These are phyloP conservation scores for Xylaria bambusicola DNA, from an alignment of 495 filamentous ascomycete species.

Conservation along the genomic window DNA sequence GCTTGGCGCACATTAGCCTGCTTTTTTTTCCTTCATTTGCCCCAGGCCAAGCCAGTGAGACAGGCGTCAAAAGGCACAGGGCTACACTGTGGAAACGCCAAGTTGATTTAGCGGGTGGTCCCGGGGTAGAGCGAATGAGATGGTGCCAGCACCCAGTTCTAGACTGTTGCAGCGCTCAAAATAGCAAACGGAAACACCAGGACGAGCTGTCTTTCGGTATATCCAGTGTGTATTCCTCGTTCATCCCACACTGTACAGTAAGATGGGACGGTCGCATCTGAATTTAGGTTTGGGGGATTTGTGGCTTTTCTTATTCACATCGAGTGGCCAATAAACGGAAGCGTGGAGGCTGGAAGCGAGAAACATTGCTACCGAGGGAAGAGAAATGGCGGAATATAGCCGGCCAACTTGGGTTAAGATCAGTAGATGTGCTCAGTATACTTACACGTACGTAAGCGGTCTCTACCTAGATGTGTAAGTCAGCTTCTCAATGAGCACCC, in stretches of 20 bases:
- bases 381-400: neutral
- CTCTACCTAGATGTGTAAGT: too few relatives aligned
- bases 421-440: too few relatives aligned
- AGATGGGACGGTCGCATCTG: neutral
- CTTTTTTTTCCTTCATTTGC: too few relatives aligned
- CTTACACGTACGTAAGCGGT: neutral
- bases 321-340: neutral
- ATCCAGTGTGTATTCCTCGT: too few relatives aligned
- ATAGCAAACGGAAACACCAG: slow-evolving; percentile 15
- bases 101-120: neutral
- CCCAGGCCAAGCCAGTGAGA: too few relatives aligned
- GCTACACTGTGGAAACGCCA: slow-evolving; percentile 10
- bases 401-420: neutral
- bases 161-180: neutral
- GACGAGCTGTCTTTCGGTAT: neutral
- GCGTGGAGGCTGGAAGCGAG: neutral
- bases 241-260: neutral
- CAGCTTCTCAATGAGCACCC: too few relatives aligned
- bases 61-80: too few relatives aligned
- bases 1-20: neutral
- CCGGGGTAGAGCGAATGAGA: slow-evolving; percentile 14
- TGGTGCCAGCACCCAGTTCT: slow-evolving; percentile 5
- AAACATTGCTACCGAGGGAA: neutral
- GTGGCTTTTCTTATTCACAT: neutral
- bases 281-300: neutral